phyloP scores from a whole-genome alignment of 148 eudicot genomes.

The Fagopyrum homotropicum region DNA sequence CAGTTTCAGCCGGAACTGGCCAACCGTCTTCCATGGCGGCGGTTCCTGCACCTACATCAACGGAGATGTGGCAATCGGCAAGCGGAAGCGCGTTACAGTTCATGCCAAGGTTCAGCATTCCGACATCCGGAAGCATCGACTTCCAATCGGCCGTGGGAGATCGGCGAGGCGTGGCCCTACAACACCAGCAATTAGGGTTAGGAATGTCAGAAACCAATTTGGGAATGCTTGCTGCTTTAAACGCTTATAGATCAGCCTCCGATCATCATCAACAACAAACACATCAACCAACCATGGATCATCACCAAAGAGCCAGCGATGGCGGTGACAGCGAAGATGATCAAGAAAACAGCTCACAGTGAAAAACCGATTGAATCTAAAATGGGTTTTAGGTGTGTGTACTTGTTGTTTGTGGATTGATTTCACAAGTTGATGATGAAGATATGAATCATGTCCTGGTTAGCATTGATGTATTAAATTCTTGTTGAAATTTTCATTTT shows the following conservation, averaged over 20 bases:
- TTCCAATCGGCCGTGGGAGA: not conserved
- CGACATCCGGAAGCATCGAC: not conserved
- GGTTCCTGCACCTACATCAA: not conserved
- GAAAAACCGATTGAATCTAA: not conserved
- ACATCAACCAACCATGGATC: constrained; percentile 22
- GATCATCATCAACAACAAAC: constrained; percentile 25
- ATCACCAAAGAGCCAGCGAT: constrained; percentile 29
- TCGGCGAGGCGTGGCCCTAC: not conserved
- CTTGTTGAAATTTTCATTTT: too few species aligned
- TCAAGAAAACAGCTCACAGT: not conserved
- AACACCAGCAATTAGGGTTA: constrained; percentile 5
- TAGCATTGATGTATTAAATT: too few species aligned
- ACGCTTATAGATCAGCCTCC: constrained; percentile 22
- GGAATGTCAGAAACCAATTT: not conserved
- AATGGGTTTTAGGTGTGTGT: too few species aligned
- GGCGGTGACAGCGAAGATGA: constrained; percentile 54
- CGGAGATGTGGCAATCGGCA: constrained; percentile 7
- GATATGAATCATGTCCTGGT: too few species aligned
- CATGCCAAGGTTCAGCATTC: constrained; percentile 8
- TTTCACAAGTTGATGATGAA: too few species aligned
- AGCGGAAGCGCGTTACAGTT: constrained; percentile 10
- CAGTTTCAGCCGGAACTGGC: not conserved
- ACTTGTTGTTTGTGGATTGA: too few species aligned
- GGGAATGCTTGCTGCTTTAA: not conserved
- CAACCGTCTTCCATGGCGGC: not conserved